These are phyloP conservation scores for Gynochthodes officinalis DNA, from an alignment of 257 asterid genomes.

Conservation along the genomic window DNA sequence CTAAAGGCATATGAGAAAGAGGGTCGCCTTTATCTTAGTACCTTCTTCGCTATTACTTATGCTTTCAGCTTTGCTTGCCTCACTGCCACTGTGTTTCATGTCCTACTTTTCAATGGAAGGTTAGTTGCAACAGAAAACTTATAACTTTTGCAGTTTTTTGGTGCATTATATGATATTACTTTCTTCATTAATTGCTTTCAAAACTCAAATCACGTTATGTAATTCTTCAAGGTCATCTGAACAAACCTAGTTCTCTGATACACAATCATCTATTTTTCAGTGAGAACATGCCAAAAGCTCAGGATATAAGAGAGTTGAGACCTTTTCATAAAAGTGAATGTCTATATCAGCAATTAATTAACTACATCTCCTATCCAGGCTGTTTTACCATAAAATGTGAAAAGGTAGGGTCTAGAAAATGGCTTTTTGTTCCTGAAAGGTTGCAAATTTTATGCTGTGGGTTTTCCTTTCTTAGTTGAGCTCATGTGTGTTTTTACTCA, in stretches of 20 bases:
- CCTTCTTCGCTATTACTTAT: conserved; percentile 74
- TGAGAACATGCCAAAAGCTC: neutral
- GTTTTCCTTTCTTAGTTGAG: neutral
- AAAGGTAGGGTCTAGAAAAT: neutral
- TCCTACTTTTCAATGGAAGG: conserved; percentile 86
- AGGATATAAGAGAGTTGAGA: neutral
- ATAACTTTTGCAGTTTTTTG: neutral
- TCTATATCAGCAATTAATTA: neutral
- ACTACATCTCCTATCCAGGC: neutral
- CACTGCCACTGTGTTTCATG: conserved; percentile 89
- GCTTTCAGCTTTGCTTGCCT: conserved; percentile 91
- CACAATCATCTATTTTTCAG: no score
- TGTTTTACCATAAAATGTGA: neutral
- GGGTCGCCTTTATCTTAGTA: conserved; percentile 84
- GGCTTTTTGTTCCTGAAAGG: neutral
- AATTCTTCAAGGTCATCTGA: neutral
- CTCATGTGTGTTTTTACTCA: neutral
- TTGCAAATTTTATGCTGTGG: neutral
- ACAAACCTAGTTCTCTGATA: neutral
- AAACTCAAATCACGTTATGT: no score
- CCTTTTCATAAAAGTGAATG: neutral
- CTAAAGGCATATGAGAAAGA: conserved; percentile 64
- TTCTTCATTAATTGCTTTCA: neutral
- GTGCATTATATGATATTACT: neutral
- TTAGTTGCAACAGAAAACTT: conserved; percentile 24